Conservation (phyloP, 169 alveolate species). For the Eimeria maxima region DNA sequence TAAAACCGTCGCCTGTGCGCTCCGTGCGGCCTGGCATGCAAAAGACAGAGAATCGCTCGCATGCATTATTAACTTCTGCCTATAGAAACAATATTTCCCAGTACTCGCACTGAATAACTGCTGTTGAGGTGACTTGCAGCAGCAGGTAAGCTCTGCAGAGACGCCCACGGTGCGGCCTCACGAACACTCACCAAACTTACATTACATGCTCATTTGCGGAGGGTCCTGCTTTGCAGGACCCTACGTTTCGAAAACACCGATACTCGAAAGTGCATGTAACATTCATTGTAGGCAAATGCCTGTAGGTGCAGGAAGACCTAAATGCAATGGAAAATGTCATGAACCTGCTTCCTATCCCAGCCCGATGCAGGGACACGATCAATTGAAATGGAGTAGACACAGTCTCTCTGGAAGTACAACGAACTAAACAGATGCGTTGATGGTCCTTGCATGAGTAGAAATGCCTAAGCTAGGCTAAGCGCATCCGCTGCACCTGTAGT, state of each 20-base stretch:
- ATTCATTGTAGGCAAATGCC: background rate
- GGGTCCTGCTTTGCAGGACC: background rate
- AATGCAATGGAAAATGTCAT: background rate
- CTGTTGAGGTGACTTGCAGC: background rate
- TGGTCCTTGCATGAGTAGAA: background rate
- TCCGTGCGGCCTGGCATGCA: slow-evolving; percentile 16
- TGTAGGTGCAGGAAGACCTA: background rate
- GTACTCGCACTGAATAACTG: background rate
- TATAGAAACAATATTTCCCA: background rate
- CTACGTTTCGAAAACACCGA: background rate
- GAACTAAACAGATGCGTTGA: background rate
- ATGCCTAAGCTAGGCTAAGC: background rate
- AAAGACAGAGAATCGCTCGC: background rate
- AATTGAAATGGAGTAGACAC: background rate
- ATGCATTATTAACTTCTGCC: background rate
- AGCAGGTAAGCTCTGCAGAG: background rate
- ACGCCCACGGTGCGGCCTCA: background rate
- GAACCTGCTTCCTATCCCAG: background rate
- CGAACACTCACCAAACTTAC: background rate
- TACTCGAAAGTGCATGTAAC: background rate
- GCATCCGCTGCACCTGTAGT: background rate
- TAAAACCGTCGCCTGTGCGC: background rate
- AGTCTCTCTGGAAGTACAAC: background rate
- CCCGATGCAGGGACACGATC: background rate
- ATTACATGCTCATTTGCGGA: background rate